Conservation (phyloP, 306 rosid species). For the Hippophae rhamnoides region DNA sequence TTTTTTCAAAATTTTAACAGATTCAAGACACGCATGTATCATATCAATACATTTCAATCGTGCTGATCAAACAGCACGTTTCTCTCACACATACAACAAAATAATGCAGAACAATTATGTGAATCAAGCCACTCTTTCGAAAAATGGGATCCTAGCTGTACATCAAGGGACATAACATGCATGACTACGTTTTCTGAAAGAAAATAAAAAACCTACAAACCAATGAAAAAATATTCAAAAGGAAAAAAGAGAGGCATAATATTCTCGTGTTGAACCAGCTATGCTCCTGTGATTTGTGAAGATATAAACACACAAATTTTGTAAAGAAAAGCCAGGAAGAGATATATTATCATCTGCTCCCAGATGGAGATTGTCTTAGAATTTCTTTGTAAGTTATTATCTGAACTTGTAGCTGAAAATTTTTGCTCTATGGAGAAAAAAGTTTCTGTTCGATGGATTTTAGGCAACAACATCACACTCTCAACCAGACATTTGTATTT, state of each 20-base stretch:
- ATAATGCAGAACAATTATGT: no score
- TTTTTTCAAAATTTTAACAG: no score
- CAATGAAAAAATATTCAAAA: background rate
- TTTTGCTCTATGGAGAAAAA: constrained; percentile 54
- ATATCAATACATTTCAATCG: no score
- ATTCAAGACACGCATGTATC: no score
- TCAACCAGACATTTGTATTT: constrained; percentile 40
- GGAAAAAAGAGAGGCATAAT: background rate
- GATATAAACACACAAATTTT: constrained; percentile 24
- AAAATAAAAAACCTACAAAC: background rate
- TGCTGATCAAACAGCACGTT: no score
- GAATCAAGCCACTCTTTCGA: background rate
- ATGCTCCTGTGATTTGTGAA: constrained; percentile 19
- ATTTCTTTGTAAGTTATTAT: constrained; percentile 10
- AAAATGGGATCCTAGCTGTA: background rate
- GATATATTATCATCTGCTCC: constrained; percentile 49
- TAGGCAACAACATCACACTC: constrained; percentile 44
- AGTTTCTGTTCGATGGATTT: constrained; percentile 25
- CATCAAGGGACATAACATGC: background rate
- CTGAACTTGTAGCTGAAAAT: constrained; percentile 23
- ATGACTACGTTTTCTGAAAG: background rate
- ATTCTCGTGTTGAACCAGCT: background rate
- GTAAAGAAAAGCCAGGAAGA: constrained; percentile 36
- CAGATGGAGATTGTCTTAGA: constrained; percentile 32
- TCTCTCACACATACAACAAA: no score